These are phyloP conservation scores for Laguncularia racemosa DNA, from an alignment of 345 rosid species.

Conservation along the genomic window DNA sequence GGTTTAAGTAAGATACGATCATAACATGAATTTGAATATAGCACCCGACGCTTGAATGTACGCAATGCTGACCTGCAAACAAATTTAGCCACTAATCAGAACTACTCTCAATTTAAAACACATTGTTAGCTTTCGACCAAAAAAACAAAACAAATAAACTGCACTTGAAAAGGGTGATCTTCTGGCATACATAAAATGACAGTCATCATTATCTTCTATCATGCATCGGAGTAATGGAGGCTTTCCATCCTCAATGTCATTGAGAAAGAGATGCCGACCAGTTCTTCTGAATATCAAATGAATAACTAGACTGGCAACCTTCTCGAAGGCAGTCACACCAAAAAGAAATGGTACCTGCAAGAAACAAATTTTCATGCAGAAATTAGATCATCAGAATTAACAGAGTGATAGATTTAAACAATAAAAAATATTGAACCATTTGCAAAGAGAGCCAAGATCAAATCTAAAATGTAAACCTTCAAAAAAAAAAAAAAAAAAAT, in stretches of 20 bases:
- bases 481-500: too few relatives aligned
- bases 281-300: slow-evolving; percentile 95
- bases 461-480: too few relatives aligned
- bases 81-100: slow-evolving; percentile 5
- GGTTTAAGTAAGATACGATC: slow-evolving; percentile 82
- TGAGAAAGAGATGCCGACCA: slow-evolving; percentile 89
- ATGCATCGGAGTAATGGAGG: slow-evolving; percentile 77
- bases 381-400: too few relatives aligned
- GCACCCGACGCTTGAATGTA: slow-evolving; percentile 74
- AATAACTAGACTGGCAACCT: slow-evolving; percentile 69
- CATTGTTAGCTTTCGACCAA: too few relatives aligned
- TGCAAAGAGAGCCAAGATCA: too few relatives aligned
- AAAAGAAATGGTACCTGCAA: slow-evolving; percentile 96
- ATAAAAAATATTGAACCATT: too few relatives aligned
- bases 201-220: slow-evolving; percentile 59
- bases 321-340: slow-evolving; percentile 86
- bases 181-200: slow-evolving; percentile 56
- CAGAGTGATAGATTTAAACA: too few relatives aligned
- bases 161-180: neutral
- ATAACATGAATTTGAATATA: slow-evolving; percentile 75
- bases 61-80: slow-evolving; percentile 77
- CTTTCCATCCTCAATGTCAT: slow-evolving; percentile 71
- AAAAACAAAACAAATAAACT: slow-evolving; percentile 6
- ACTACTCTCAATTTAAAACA: slow-evolving; percentile 1
- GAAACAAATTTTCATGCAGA: slow-evolving; percentile 1